Conservation (phyloP, 495 filamentous ascomycete genomes). For the Astrocystis sublimbata region DNA sequence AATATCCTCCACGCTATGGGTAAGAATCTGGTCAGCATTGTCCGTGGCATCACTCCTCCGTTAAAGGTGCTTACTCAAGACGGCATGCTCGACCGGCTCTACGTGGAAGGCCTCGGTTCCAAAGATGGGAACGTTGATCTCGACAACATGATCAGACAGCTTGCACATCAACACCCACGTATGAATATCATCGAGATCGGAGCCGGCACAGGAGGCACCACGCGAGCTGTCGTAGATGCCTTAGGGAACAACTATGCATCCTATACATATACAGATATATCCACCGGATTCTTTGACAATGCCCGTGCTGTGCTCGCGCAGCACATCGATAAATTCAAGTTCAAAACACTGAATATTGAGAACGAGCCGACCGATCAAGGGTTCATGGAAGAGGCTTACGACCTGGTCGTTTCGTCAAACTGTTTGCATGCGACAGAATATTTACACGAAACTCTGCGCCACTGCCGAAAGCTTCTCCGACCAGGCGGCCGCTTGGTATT, state of each 20-base stretch:
- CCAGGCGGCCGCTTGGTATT: conserved; percentile 57
- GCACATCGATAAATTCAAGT: conserved; percentile 38
- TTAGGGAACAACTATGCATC: conserved; percentile 28
- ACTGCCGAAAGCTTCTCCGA: conserved; percentile 48
- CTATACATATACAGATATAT: conserved; percentile 56
- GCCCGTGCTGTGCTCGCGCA: background rate
- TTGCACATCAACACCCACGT: conserved; percentile 45
- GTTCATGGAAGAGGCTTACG: conserved; percentile 42
- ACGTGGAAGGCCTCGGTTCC: conserved; percentile 35
- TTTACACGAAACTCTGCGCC: conserved; percentile 40
- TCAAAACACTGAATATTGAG: conserved; percentile 48
- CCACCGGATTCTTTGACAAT: conserved; percentile 42
- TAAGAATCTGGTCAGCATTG: background rate
- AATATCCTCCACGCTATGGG: conserved; percentile 4
- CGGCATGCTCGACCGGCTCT: conserved; percentile 35
- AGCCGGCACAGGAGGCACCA: conserved; percentile 48
- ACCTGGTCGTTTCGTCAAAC: conserved; percentile 48
- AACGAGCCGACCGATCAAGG: conserved; percentile 44
- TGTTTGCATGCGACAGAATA: conserved; percentile 51
- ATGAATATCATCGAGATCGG: conserved; percentile 55
- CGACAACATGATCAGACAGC: conserved; percentile 29
- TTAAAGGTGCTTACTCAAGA: background rate
- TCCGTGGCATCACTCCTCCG: background rate
- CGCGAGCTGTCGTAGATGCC: conserved; percentile 30
- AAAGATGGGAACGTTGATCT: conserved; percentile 23